These are phyloP conservation scores for Venturia carpophila DNA, from an alignment of 2,329 filamentous ascomycete genomes.

Conservation along the genomic window DNA sequence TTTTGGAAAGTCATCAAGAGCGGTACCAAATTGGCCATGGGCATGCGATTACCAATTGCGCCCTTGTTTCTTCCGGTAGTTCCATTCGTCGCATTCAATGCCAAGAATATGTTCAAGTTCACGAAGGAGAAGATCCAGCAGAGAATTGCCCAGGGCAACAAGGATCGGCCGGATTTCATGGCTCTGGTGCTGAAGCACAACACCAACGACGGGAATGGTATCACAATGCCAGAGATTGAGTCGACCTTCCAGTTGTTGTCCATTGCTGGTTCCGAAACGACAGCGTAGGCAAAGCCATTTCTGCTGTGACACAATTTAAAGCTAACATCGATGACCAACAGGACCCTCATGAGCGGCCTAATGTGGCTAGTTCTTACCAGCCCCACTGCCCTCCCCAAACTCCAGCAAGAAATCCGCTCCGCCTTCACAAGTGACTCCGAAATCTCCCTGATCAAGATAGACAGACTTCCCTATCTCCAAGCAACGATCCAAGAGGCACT, in stretches of 20 bases:
- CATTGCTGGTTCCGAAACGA: conserved; percentile 40
- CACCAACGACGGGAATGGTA: conserved; percentile 26
- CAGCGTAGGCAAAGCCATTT: conserved; percentile 24
- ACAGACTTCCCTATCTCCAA: conserved; percentile 33
- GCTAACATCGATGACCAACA: not conserved
- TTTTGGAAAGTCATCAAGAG: not conserved
- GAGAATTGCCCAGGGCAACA: conserved; percentile 11
- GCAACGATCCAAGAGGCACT: conserved; percentile 41
- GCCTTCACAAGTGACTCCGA: conserved; percentile 9
- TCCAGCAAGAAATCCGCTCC: conserved; percentile 12
- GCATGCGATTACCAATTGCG: not conserved
- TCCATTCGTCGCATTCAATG: conserved; percentile 20
- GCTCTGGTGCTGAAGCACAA: conserved; percentile 31
- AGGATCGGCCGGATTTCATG: conserved; percentile 33
- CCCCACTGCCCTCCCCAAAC: not conserved
- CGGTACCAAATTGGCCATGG: not conserved
- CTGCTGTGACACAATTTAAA: not conserved
- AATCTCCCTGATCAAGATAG: conserved; percentile 14
- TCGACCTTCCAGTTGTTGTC: conserved; percentile 33
- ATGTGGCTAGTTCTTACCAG: not conserved
- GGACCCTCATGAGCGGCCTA: conserved; percentile 24
- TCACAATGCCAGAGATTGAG: conserved; percentile 33
- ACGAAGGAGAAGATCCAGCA: not conserved
- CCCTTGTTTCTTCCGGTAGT: not conserved
- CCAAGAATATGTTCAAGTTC: conserved; percentile 15